Evolutionary conservation across 805 yeast genomes (phyloP), one percentile per base, ranked within the genome.

Genomic region (Wickerhamiella cacticola): DNA sequence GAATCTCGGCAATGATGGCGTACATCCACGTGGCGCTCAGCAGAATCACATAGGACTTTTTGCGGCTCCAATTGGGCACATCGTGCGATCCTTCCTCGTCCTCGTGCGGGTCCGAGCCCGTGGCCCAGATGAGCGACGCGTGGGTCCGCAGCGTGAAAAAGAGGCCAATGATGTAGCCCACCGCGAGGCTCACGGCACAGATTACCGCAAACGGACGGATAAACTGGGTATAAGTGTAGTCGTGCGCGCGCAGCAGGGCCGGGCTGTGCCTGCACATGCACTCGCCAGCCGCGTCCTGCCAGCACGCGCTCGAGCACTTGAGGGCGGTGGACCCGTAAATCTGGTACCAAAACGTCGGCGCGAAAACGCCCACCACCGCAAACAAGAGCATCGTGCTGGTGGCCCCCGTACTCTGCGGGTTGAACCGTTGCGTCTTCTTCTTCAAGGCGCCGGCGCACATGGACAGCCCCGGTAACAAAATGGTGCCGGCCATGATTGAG

Each of bases 401-500:
- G 1, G 92, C 98, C 52, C 97, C 96, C 0, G 98, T 97, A 48
- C 94, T 82, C 38, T 89, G 78, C 1, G 98, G 97, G 59, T 92
- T 92, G 63, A 92, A 92, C 51, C 96, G 67, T 63, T 89, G 98
- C 0, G 97, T 89, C 59, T 92, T 92, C 48, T 96, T 68, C 50
- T 79, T 82, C 31, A 88, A 65, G 0, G 98, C 97, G 53, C 98
- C 98, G 16, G 95, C 94, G 64, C 96, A 86, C 98, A 92, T 92
- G 1, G 96, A 85, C 35, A 87, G 68, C 0, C 98, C 98, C 0
- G 98, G 98, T 53, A 92, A 68, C 35, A 92, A 70, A 41, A 92
- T 65, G 1, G 92, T 95, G 50, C 94, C 98, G 33, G 94, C 97
- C 33, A 92, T 63, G 50, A 92, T 80, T 1, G 95, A 83, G 0